Evolutionary conservation across 441 rosid species (phyloP).

Genomic region (Flueggea neowawraea): DNA sequence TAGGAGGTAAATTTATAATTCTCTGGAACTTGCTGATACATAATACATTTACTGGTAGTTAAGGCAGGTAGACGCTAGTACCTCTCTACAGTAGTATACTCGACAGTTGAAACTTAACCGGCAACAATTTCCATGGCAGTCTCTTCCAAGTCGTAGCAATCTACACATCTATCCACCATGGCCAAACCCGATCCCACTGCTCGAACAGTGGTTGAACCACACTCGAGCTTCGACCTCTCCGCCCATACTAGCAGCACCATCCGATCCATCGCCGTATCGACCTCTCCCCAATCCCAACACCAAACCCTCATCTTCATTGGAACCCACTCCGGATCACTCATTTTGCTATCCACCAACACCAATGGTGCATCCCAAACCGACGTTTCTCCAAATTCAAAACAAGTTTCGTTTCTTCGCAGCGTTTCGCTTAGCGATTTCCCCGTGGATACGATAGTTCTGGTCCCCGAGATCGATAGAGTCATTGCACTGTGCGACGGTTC

Average conservation of each 20-base stretch:
- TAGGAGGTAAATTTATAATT: too few species aligned
- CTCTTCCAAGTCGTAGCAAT: not conserved
- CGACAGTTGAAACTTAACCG: too few species aligned
- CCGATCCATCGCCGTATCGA: slow-evolving; percentile 41
- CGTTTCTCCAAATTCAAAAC: slow-evolving; percentile 4
- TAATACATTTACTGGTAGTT: too few species aligned
- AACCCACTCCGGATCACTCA: slow-evolving; percentile 60
- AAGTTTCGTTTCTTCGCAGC: slow-evolving; percentile 48
- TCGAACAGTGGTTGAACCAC: slow-evolving; percentile 61
- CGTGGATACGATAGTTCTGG: slow-evolving; percentile 50
- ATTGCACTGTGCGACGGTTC: slow-evolving; percentile 61
- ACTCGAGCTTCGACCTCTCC: slow-evolving; percentile 65
- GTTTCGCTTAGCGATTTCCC: slow-evolving; percentile 53
- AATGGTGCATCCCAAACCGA: slow-evolving; percentile 4
- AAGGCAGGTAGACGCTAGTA: too few species aligned
- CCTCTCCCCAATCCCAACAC: slow-evolving; percentile 46
- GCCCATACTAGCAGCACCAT: slow-evolving; percentile 32
- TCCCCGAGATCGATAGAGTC: slow-evolving; percentile 50
- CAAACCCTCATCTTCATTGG: slow-evolving; percentile 59
- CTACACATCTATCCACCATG: slow-evolving; percentile 15
- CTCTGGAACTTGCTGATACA: too few species aligned
- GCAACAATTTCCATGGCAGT: slow-evolving; percentile 5
- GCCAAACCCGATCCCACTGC: slow-evolving; percentile 28
- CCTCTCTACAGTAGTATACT: too few species aligned
- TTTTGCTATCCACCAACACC: slow-evolving; percentile 43